Evolutionary conservation across 2,329 filamentous ascomycete species (phyloP), one percentile per base, ranked within the genome.

Genomic region (Aspergillus piperis): DNA sequence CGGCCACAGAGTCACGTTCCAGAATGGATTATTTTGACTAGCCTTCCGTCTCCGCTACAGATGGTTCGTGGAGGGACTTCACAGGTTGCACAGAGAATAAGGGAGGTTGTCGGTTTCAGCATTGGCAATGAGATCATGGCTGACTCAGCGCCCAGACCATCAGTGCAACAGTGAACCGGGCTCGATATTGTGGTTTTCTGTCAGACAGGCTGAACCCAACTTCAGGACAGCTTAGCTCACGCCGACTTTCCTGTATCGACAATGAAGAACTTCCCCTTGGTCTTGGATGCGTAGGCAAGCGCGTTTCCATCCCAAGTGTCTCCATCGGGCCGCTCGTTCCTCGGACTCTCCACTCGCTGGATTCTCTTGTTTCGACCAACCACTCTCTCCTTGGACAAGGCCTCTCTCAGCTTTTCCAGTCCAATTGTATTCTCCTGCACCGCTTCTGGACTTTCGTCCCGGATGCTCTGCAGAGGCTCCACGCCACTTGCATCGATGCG

Each of bases 401-500:
- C 75, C 23, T 74, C 73, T 58, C 67, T 71, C 5, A 81, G 68
- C 8, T 67, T 66, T 19, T 75, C 71, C 41, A 77, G 54, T 13
- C 75, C 75, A 61, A 81, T 74, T 4, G 72, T 78, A 42, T 68
- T 72, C 59, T 80, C 76, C 62, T 73, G 69, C 15, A 71, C 59
- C 8, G 75, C 76, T 52, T 77, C 73, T 5, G 68, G 64, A n/a
- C 71, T 81, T 62, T 82, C 93, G 73, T 98, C 94, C 56, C 91
- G 86, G 59, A 98, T 89, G 48, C 89, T 88, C 54, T 86, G 83
- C 47, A 99, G 78, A 0, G 95, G 93, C 58, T 87, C 82, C 0
- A 97, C 81, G 3, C 84, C 87, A 0, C 82, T 77, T 0, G 91
- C 93, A 73, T 96, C 85, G 52, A 96, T 88, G 48, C 83, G 80